Conservation (phyloP, 106 monocot genomes). For the Dioscorea zingiberensis region DNA sequence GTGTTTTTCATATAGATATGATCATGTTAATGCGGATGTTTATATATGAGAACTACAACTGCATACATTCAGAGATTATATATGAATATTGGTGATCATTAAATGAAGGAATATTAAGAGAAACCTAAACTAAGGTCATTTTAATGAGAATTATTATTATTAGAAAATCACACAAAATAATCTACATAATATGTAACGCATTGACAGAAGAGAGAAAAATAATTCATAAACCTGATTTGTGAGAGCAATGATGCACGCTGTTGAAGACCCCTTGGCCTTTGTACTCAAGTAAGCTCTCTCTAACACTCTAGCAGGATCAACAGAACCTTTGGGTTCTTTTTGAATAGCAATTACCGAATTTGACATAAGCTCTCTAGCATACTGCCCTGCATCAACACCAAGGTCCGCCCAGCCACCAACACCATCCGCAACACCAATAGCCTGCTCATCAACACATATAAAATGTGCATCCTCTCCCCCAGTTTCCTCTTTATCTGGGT, state of each 20-base stretch:
- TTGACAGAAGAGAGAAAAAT: neutral
- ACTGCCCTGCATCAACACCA: slow-evolving; percentile 83
- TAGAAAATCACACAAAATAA: too few species aligned
- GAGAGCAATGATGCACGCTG: slow-evolving; percentile 93
- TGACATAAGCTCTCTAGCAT: slow-evolving; percentile 91
- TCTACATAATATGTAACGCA: too few species aligned
- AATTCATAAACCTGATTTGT: slow-evolving; percentile 52
- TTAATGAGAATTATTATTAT: too few species aligned
- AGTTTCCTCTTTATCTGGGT: slow-evolving; percentile 90
- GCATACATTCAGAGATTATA: too few species aligned
- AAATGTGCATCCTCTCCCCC: slow-evolving; percentile 99
- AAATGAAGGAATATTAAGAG: too few species aligned
- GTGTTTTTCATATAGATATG: too few species aligned
- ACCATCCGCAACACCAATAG: slow-evolving; percentile 94
- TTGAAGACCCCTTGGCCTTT: slow-evolving; percentile 92
- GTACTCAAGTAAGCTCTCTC: slow-evolving; percentile 88
- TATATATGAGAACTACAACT: too few species aligned
- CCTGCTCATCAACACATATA: slow-evolving; percentile 76
- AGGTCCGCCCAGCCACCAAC: slow-evolving; percentile 99
- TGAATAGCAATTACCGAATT: slow-evolving; percentile 66
- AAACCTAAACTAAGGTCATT: too few species aligned
- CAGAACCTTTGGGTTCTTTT: slow-evolving; percentile 79
- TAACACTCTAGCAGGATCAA: slow-evolving; percentile 81
- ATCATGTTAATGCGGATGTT: too few species aligned
- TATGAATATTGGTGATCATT: too few species aligned